Percentiles rank a stretch among this genome's conserved stretches.
Conservation (phyloP, 2,329 filamentous ascomycete species). For the Microsporum audouinii region DNA sequence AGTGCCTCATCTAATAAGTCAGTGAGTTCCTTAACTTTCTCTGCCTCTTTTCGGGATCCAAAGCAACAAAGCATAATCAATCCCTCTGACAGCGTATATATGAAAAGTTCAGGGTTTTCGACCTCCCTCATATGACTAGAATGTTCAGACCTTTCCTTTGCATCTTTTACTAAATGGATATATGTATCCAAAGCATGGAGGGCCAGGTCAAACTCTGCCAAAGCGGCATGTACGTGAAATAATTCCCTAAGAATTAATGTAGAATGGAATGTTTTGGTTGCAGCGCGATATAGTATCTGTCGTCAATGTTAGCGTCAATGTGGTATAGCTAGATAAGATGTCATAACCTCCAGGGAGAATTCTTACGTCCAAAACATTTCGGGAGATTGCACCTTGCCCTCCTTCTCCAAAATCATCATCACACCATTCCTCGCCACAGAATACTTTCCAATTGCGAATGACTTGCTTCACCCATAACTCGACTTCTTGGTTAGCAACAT, state of each 20-base stretch:
- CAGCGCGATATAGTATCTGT: slow-evolving; percentile 74
- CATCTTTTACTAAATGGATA: slow-evolving; percentile 72
- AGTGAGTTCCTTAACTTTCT: slow-evolving; percentile 64
- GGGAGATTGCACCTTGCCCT: slow-evolving; percentile 62
- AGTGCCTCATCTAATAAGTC: slow-evolving; percentile 36
- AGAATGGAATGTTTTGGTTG: slow-evolving; percentile 90
- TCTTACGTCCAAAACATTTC: slow-evolving; percentile 59
- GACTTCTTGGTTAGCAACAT: slow-evolving; percentile 64
- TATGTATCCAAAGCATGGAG: slow-evolving; percentile 89
- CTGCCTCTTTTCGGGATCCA: slow-evolving; percentile 60
- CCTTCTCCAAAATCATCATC: slow-evolving; percentile 71
- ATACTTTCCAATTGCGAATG: slow-evolving; percentile 71
- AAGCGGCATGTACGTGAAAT: slow-evolving; percentile 73
- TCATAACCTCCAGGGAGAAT: not conserved
- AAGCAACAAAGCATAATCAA: slow-evolving; percentile 74
- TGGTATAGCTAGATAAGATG: not conserved
- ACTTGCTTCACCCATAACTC: slow-evolving; percentile 71
- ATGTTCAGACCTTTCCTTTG: slow-evolving; percentile 73
- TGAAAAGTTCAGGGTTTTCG: slow-evolving; percentile 64
- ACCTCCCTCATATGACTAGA: slow-evolving; percentile 54
- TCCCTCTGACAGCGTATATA: slow-evolving; percentile 69
- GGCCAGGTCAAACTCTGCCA: slow-evolving; percentile 85
- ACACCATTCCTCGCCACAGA: slow-evolving; percentile 69
- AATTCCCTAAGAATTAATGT: slow-evolving; percentile 75
- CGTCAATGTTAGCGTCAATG: not conserved